These are phyloP conservation scores for Phytophthora pisi DNA, from an alignment of 352 stramenopile species.

Conservation along the genomic window DNA sequence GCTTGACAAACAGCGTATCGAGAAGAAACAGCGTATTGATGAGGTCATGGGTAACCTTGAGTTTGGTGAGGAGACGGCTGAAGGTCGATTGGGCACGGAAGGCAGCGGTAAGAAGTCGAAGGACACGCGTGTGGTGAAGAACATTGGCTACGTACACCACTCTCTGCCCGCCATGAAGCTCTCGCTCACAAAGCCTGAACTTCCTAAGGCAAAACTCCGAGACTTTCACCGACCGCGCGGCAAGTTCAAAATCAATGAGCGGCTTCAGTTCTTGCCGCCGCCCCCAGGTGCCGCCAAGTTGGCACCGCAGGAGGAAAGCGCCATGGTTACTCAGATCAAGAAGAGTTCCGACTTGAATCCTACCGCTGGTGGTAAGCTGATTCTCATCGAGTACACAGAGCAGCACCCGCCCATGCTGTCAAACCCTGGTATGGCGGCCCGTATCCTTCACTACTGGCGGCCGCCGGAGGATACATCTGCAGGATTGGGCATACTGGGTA, in stretches of 20 bases:
- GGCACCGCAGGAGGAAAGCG: slow-evolving; percentile 65
- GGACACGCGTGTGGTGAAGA: slow-evolving; percentile 85
- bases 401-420: slow-evolving; percentile 81
- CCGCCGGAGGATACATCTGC: slow-evolving; percentile 56
- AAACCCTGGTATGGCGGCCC: slow-evolving; percentile 83
- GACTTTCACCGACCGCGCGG: slow-evolving; percentile 84
- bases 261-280: slow-evolving; percentile 55
- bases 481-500: slow-evolving; percentile 52
- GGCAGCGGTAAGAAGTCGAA: slow-evolving; percentile 82
- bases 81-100: slow-evolving; percentile 64
- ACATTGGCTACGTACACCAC: slow-evolving; percentile 85
- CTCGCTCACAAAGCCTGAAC: slow-evolving; percentile 83
- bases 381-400: slow-evolving; percentile 87
- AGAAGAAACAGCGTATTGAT: slow-evolving; percentile 85
- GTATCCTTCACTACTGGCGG: slow-evolving; percentile 87
- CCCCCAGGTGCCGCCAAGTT: slow-evolving; percentile 49
- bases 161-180: slow-evolving; percentile 89
- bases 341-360: slow-evolving; percentile 85
- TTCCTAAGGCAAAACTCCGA: slow-evolving; percentile 80
- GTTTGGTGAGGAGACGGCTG: slow-evolving; percentile 78
- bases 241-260: slow-evolving; percentile 90
- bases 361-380: slow-evolving; percentile 74
- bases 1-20: slow-evolving; percentile 71
- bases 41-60: slow-evolving; percentile 83
- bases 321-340: slow-evolving; percentile 87